Conservation (phyloP, 768 basidiomycete genomes). For the Rickenella mellea region DNA sequence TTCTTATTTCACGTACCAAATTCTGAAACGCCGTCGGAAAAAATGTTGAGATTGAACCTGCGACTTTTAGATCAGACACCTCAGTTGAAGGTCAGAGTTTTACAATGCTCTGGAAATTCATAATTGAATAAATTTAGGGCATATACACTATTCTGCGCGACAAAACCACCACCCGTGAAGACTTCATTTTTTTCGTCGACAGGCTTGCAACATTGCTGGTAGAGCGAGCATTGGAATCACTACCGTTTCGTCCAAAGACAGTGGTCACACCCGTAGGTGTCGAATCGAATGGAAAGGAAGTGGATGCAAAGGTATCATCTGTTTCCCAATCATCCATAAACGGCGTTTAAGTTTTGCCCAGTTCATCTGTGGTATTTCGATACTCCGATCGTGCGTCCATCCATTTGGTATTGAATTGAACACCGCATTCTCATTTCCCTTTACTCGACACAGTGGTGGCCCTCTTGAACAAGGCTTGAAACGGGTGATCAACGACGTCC, state of each 20-base stretch:
- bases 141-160: conserved; percentile 85
- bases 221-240: conserved; percentile 72
- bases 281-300: conserved; percentile 47
- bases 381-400: conserved; percentile 78
- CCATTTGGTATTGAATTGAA: neutral
- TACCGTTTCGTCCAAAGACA: conserved; percentile 58
- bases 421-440: neutral
- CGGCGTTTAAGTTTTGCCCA: conserved; percentile 17
- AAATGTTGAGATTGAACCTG: conserved; percentile 34
- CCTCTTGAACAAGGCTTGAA: conserved; percentile 87
- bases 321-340: too few relatives aligned
- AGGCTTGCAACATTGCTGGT: conserved; percentile 76
- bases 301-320: conserved; percentile 57
- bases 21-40: conserved; percentile 33
- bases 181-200: conserved; percentile 91
- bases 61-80: conserved; percentile 67
- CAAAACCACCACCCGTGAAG: conserved; percentile 56
- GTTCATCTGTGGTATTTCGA: conserved; percentile 81
- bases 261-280: conserved; percentile 62
- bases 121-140: conserved; percentile 38
- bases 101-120: neutral
- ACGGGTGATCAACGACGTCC: conserved; percentile 76
- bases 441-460: conserved; percentile 52
- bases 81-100: conserved; percentile 58
- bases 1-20: conserved; percentile 16